These are phyloP conservation scores for Bryoglossum gracile DNA, from an alignment of 495 filamentous ascomycete genomes.

Conservation along the genomic window DNA sequence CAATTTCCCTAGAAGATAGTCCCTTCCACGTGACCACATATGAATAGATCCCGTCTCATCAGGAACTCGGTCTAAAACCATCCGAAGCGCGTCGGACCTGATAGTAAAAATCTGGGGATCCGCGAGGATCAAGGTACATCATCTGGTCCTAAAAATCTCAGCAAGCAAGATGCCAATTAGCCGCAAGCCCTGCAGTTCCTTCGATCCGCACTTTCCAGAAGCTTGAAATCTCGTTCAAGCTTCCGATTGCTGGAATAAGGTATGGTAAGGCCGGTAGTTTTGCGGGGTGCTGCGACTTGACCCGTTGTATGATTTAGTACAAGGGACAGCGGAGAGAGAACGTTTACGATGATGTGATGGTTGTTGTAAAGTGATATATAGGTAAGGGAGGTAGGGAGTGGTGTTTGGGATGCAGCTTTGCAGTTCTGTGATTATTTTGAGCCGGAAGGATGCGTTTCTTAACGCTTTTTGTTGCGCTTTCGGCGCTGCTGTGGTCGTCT, in stretches of 20 bases:
- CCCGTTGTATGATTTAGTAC: not conserved
- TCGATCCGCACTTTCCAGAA: constrained; percentile 1
- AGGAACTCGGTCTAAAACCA: no score
- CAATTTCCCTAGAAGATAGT: no score
- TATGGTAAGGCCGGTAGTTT: not conserved
- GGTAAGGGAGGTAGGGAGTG: no score
- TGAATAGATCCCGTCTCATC: no score
- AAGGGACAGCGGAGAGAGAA: no score
- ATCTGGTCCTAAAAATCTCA: constrained; percentile 2
- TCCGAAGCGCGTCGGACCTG: not conserved
- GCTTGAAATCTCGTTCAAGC: not conserved
- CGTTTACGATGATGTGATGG: no score
- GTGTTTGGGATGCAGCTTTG: no score
- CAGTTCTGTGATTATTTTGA: no score
- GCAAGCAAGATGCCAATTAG: constrained; percentile 5
- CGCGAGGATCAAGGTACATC: not conserved
- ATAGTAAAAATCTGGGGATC: not conserved
- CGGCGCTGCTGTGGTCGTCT: constrained; percentile 13
- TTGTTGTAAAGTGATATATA: not conserved
- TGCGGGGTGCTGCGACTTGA: constrained; percentile 6
- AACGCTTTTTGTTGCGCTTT: constrained; percentile 11
- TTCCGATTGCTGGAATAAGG: constrained; percentile 18
- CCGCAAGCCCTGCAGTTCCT: constrained; percentile 4
- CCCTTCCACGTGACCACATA: no score
- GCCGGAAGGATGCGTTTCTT: constrained; percentile 18